These are phyloP conservation scores for Verbena officinalis DNA, from an alignment of 257 asterid species.

Conservation along the genomic window DNA sequence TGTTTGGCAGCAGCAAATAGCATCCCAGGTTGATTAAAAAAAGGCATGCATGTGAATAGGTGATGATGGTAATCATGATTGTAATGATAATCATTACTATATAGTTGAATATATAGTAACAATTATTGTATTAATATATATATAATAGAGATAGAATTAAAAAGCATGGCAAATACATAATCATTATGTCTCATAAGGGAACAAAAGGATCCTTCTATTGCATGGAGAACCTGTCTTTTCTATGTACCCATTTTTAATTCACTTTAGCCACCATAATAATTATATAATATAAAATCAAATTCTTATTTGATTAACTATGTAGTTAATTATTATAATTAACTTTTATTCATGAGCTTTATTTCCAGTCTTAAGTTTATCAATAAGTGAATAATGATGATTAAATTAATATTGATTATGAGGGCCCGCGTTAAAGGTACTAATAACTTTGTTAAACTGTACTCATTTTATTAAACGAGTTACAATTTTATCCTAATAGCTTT, in stretches of 20 bases:
- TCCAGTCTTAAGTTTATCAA: constrained; percentile 20
- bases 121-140: constrained; percentile 2
- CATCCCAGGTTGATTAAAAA: constrained; percentile 48
- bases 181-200: constrained; percentile 38
- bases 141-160: constrained; percentile 13
- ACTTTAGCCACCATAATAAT: neutral
- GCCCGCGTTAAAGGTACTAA: no score
- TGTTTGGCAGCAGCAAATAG: constrained; percentile 35
- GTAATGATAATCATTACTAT: constrained; percentile 35
- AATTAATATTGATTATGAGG: neutral
- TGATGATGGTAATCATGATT: constrained; percentile 49
- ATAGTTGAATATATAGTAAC: no score
- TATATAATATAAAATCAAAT: no score
- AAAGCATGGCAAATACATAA: constrained; percentile 44
- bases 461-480: no score
- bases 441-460: no score
- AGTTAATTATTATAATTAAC: neutral
- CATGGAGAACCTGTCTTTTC: constrained; percentile 39
- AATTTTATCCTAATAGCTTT: no score
- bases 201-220: constrained; percentile 35
- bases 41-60: constrained; percentile 50
- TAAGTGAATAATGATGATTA: constrained; percentile 30
- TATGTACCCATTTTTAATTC: neutral
- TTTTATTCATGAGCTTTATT: constrained; percentile 1
- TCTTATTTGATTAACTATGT: no score